Percentiles rank a stretch among this genome's conserved stretches.
phyloP scores from a whole-genome alignment of 352 stramenopile species.

The Peronospora tabacina region DNA sequence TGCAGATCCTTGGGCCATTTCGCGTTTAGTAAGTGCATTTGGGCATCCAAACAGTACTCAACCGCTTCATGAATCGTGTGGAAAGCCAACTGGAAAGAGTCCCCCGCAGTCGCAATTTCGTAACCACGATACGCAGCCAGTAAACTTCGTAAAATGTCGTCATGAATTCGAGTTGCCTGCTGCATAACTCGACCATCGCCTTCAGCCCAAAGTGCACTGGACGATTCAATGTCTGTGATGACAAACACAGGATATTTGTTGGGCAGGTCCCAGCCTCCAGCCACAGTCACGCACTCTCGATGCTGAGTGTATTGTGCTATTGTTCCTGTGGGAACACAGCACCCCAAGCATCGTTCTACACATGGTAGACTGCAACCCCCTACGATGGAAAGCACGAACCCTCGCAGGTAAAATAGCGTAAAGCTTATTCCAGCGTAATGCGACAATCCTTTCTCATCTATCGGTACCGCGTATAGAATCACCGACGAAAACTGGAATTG shows the following conservation, averaged over 20 bases:
- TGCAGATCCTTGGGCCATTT: constrained; percentile 51
- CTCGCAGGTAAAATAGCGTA: constrained; percentile 37
- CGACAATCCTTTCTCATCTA: constrained; percentile 7
- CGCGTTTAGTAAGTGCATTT: constrained; percentile 35
- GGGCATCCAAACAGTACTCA: constrained; percentile 43
- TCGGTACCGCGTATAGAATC: constrained; percentile 28
- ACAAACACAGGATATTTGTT: constrained; percentile 45
- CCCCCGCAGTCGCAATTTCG: constrained; percentile 46
- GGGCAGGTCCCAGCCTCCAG: constrained; percentile 4
- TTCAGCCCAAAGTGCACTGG: constrained; percentile 40
- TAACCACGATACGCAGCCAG: constrained; percentile 45
- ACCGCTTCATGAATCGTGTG: constrained; percentile 47
- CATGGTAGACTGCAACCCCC: constrained; percentile 41
- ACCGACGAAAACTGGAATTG: constrained; percentile 46
- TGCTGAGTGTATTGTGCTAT: constrained; percentile 22
- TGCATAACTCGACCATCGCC: constrained; percentile 38
- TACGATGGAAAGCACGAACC: constrained; percentile 32
- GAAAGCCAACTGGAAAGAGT: constrained; percentile 53
- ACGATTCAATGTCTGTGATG: constrained; percentile 58
- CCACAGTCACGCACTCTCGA: constrained; percentile 11
- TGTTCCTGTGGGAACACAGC: constrained; percentile 33
- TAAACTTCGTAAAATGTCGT: constrained; percentile 34
- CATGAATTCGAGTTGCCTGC: constrained; percentile 41
- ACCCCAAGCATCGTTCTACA: constrained; percentile 25
- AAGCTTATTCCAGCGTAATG: constrained; percentile 28